These are phyloP conservation scores for Ulmus americana DNA, from an alignment of 331 rosid genomes.

Conservation along the genomic window DNA sequence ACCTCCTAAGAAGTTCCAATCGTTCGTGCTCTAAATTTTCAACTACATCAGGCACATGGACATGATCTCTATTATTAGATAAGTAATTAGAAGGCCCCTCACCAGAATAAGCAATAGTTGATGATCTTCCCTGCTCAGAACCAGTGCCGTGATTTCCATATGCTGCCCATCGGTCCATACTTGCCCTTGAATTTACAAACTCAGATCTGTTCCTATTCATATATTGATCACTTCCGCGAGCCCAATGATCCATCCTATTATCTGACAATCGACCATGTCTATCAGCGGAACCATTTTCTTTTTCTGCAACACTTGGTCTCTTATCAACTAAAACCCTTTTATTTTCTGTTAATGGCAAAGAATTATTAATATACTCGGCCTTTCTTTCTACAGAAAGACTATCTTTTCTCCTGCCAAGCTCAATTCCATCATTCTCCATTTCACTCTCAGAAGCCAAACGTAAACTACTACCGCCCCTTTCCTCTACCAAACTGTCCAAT, in stretches of 20 bases:
- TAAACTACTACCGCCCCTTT: conserved; percentile 15
- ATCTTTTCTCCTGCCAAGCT: conserved; percentile 23
- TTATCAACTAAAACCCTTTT: conserved; percentile 12
- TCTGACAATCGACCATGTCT: conserved; percentile 17
- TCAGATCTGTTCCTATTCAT: conserved; percentile 12
- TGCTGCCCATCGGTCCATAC: conserved; percentile 19
- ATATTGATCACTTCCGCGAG: conserved; percentile 19
- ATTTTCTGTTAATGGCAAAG: conserved; percentile 26
- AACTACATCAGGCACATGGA: conserved; percentile 6
- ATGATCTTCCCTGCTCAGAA: conserved; percentile 24
- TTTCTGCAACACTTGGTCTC: conserved; percentile 10
- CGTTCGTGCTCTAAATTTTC: conserved; percentile 26
- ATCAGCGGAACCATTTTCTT: conserved; percentile 21
- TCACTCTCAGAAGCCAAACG: conserved; percentile 21
- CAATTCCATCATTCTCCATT: conserved; percentile 24
- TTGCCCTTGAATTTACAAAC: conserved; percentile 21
- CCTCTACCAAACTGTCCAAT: conserved; percentile 26
- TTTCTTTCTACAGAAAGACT: conserved; percentile 27
- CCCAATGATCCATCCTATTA: conserved; percentile 21
- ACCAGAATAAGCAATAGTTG: conserved; percentile 20
- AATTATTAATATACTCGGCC: conserved; percentile 11
- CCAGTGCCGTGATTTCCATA: conserved; percentile 15
- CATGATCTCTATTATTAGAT: conserved; percentile 10
- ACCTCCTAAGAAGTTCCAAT: conserved; percentile 34
- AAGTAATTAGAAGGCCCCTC: conserved; percentile 41